These are phyloP conservation scores for Tetrastigma voinierianum DNA, from an alignment of 164 flowering plant species.

Conservation along the genomic window DNA sequence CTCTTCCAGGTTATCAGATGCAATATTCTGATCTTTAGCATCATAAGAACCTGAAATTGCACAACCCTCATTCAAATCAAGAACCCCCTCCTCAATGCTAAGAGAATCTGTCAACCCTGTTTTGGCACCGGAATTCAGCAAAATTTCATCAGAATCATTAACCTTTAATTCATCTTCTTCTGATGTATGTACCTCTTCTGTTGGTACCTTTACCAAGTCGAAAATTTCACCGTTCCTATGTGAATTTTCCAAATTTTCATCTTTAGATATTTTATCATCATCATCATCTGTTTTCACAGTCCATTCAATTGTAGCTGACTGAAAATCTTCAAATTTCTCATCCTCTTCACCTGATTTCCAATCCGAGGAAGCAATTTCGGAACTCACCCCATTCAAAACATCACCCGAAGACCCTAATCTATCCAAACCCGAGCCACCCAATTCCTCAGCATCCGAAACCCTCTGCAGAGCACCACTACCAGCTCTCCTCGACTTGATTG, in stretches of 20 bases:
- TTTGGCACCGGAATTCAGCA: neutral
- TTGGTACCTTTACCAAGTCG: neutral
- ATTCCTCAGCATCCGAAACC: constrained; percentile 12
- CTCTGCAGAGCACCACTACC: constrained; percentile 13
- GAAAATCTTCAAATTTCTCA: constrained; percentile 11
- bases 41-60: neutral
- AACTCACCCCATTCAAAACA: constrained; percentile 6
- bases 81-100: neutral
- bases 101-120: neutral
- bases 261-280: neutral
- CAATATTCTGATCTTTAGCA: constrained; percentile 1
- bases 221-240: neutral
- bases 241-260: neutral
- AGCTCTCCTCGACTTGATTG: constrained; percentile 76
- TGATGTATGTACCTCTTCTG: neutral
- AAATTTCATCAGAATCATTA: neutral
- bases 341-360: constrained; percentile 12
- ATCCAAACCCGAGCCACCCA: constrained; percentile 11
- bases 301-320: neutral
- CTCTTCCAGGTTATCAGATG: constrained; percentile 1
- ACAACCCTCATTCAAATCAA: constrained; percentile 9
- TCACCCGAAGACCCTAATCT: constrained; percentile 10
- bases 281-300: neutral
- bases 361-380: neutral
- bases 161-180: neutral